Evolutionary conservation across 306 rosid genomes (phyloP), one percentile per base, ranked within the genome.

Genomic region (Cicer pinnatifidum): DNA sequence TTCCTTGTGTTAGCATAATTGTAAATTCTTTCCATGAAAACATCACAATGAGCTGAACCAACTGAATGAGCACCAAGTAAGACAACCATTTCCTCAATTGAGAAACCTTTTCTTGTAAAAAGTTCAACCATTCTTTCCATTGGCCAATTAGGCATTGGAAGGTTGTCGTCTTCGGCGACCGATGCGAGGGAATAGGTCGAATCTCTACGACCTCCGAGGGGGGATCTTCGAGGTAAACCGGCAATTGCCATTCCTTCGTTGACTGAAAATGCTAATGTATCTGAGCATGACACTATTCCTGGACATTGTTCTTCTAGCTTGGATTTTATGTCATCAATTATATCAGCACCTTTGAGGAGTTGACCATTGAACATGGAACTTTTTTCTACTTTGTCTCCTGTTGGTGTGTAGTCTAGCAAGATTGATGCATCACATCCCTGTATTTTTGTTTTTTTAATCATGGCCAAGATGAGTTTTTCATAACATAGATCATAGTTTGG

Each of bases 391-490:
- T 51, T 59, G 0, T 82, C 85, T 0, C 81, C 78, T 0, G 60
- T 6, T 6, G 63, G 79, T 2, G 83, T 12, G 9, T 43, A 16
- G 66, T 90, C 98, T 75, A 92, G 66, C 83, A 92, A 73, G 59
- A 90, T 4, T 2, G 98, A 92, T 6, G 89, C 91, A 78, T 90
- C 98, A 33, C 98, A 92, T 1, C 96, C 98, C 98, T 92, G 80
- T 50, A 23, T 43, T 59, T n/a, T 50, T 92, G 80, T 53, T 69
- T 41, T 41, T 63, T 12, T 0, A 28, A 68, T 48, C 28, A 68
- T 68, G 12, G 56, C 57, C 15, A 20, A 45, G 37, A 5, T 61
- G 12, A 60, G 9, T 2, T 13, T 66, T 11, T 44, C 45, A 66
- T 41, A 37, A 23, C 63, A 57, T 19, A 20, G 10, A 56, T 20